These are phyloP conservation scores for Omphalotus guepiniiformis DNA, from an alignment of 768 basidiomycete genomes.

Conservation along the genomic window DNA sequence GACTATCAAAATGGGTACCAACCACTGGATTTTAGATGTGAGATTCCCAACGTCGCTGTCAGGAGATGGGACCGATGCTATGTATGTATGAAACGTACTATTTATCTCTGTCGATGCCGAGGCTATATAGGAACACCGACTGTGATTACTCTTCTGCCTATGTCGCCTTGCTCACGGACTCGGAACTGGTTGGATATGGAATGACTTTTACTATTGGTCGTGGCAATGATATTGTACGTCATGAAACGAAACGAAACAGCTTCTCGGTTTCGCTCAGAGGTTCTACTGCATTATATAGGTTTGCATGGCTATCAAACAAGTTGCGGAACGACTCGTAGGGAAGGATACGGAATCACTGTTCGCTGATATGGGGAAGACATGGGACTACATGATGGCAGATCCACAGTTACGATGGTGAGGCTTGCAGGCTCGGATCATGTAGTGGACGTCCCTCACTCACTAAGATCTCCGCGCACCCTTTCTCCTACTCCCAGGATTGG, in stretches of 20 bases:
- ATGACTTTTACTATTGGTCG: slow-evolving; percentile 96
- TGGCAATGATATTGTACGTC: slow-evolving; percentile 87
- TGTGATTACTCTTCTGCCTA: slow-evolving; percentile 97
- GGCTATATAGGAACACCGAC: slow-evolving; percentile 74
- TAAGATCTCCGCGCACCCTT: too few relatives aligned
- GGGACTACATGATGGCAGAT: slow-evolving; percentile 84
- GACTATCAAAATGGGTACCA: neutral
- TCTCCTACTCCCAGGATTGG: slow-evolving; percentile 57
- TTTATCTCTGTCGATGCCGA: neutral
- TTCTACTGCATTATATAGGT: slow-evolving; percentile 41
- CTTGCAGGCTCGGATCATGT: too few relatives aligned
- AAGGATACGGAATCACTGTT: slow-evolving; percentile 81
- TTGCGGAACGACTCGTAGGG: slow-evolving; percentile 79
- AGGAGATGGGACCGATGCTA: slow-evolving; percentile 92
- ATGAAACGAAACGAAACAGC: too few relatives aligned
- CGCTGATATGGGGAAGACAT: slow-evolving; percentile 85
- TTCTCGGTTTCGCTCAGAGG: neutral
- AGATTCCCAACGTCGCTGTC: slow-evolving; percentile 90
- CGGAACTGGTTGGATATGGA: slow-evolving; percentile 78
- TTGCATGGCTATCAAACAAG: slow-evolving; percentile 73
- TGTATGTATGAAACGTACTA: slow-evolving; percentile 36
- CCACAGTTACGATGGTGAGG: slow-evolving; percentile 86
- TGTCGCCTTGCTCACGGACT: slow-evolving; percentile 71
- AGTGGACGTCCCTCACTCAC: neutral
- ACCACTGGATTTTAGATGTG: slow-evolving; percentile 50